Conservation (phyloP, 768 basidiomycete genomes). For the Lentinula aciculospora region DNA sequence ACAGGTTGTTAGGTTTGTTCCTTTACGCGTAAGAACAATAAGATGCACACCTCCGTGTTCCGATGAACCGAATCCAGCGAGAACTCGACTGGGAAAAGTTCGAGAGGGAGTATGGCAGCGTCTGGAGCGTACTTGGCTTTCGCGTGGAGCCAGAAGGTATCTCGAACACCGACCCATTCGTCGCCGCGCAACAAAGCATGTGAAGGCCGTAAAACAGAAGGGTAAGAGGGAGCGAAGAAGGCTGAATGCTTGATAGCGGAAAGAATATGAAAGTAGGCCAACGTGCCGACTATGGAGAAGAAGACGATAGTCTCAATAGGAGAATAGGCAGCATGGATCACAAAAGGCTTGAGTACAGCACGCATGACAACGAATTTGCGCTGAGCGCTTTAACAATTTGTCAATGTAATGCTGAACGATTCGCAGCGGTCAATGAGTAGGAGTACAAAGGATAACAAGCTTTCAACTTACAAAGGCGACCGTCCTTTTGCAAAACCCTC, state of each 20-base stretch:
- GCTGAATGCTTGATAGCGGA: slow-evolving; percentile 85
- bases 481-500: background rate
- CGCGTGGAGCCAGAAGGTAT: slow-evolving; percentile 42
- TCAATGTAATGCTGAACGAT: background rate
- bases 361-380: slow-evolving; percentile 29
- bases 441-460: background rate
- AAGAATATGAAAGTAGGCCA: slow-evolving; percentile 93
- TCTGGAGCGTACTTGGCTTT: slow-evolving; percentile 20
- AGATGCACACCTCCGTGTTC: background rate
- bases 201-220: slow-evolving; percentile 40
- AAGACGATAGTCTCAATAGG: slow-evolving; percentile 90
- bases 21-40: background rate
- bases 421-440: background rate
- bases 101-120: slow-evolving; percentile 33
- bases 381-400: background rate
- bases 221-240: slow-evolving; percentile 57
- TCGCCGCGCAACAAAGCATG: slow-evolving; percentile 47
- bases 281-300: slow-evolving; percentile 83
- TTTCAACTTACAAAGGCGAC: background rate
- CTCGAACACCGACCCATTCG: slow-evolving; percentile 60
- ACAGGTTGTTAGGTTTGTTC: background rate
- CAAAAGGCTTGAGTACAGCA: slow-evolving; percentile 60
- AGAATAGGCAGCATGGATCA: slow-evolving; percentile 64
- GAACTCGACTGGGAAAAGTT: slow-evolving; percentile 74
- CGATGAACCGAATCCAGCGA: slow-evolving; percentile 32